Evolutionary conservation across 2,329 filamentous ascomycete genomes (phyloP), one percentile per base, ranked within the genome.

Genomic region (Kalmusia sp.): DNA sequence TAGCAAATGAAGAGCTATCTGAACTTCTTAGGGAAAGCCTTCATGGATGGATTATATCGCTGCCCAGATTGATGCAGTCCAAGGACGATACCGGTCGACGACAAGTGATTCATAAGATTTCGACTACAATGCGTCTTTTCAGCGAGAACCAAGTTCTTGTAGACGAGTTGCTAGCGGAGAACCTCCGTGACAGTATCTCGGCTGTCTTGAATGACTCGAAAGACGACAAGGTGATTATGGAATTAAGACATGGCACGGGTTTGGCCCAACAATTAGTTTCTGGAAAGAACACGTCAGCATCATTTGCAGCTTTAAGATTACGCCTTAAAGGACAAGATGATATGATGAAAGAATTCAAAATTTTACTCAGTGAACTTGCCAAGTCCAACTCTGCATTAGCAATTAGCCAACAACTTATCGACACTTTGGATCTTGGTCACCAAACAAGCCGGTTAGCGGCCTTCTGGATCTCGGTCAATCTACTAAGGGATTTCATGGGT

Each of bases 41-140:
- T 1, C 90, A 93, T 70, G 87, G 87, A 47, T 97, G 93, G 92
- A 83, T 93, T 21, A 85, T 86, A 2, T 88, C 91, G 34, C 82
- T 99, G 15, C 88, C 93, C 4, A 84, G 92, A 14, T 76, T 91
- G 12, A 93, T 97, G 86, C 91, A 93, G 70, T 85, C 87, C 7
- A 89, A 87, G 61, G 92, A 98, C 64, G 92, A 96, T 62, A 81
- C 81, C n/a, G 79, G 83, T 24, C 96, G 96, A 70, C 82, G 86
- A 56, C 82, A 84, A 50, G 86, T 88, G 2, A 83, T 98, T 22
- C 82, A 83, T 24, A 91, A 93, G 57, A 82, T 99, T n/a, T 84
- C 88, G 12, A 88, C 87, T 41, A 87, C 90, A 0, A 87, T 91
- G 47, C 80, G 84, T 25, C 72, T 93, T 6, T 77, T 95, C 17